Conservation (phyloP, 164 flowering plant genomes). For the Houttuynia cordata region DNA sequence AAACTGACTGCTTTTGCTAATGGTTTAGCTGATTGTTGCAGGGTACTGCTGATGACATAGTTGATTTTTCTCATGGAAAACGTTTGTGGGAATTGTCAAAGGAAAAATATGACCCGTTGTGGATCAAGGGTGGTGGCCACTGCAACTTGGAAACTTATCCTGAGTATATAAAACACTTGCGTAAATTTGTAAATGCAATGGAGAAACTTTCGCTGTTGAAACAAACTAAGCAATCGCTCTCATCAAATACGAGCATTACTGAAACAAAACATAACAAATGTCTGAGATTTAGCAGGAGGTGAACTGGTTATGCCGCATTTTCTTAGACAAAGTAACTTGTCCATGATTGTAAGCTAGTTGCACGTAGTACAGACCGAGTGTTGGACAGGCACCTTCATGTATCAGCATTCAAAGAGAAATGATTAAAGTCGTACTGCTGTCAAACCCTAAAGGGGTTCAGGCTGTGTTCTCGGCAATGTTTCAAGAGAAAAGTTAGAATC, state of each 20-base stretch:
- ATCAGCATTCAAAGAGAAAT: not conserved
- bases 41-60: slow-evolving; percentile 94
- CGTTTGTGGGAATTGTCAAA: slow-evolving; percentile 91
- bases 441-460: not conserved
- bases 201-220: slow-evolving; percentile 60
- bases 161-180: slow-evolving; percentile 83
- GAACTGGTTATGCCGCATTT: slow-evolving; percentile 2
- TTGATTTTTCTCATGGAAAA: slow-evolving; percentile 86
- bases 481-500: not conserved
- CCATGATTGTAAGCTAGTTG: not conserved
- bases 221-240: slow-evolving; percentile 27
- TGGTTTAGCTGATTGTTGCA: slow-evolving; percentile 13
- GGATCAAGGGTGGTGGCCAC: slow-evolving; percentile 96
- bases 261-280: slow-evolving; percentile 75
- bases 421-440: not conserved
- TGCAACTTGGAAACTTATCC: slow-evolving; percentile 96
- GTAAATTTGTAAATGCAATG: slow-evolving; percentile 83
- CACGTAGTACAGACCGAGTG: slow-evolving; percentile 6
- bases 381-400: not conserved
- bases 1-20: not conserved
- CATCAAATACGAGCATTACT: slow-evolving; percentile 29
- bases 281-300: slow-evolving; percentile 69
- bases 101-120: slow-evolving; percentile 89
- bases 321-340: not conserved
- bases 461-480: not conserved